Evolutionary conservation across 306 rosid species (phyloP), one percentile per base, ranked within the genome.

Genomic region (Carpinus fangiana): DNA sequence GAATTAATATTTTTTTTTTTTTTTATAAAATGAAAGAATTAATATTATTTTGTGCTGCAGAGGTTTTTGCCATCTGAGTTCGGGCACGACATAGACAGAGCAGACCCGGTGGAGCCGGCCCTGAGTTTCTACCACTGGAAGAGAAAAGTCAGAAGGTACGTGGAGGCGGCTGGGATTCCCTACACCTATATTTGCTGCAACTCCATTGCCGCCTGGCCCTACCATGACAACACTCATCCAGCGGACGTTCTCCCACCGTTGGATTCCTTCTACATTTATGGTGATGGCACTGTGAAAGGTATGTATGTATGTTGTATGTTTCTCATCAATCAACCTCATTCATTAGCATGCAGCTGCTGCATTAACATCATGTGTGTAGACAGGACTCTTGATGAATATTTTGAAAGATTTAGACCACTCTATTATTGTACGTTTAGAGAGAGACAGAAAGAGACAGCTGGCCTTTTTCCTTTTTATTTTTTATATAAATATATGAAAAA

Each of bases 151-250:
- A 48, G 74, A 47, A 16, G 56, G 60, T 48, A 18, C 2, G 26
- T 14, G 0, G 74, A 71, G 60, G 60, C 20, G 3, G 45, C 74
- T 50, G 74, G 74, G 21, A 50, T 71, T 3, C 46, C 74, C 0
- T 50, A 71, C 4, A 71, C 74, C 0, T 71, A 71, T 45, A 71
- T 71, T 13, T 71, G 74, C 18, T 71, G 74, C 20, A 71, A 71
- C 74, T 71, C 74, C 16, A 71, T 71, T 26, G 74, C 74, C 23
- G 74, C 74, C 0, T 71, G 74, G 74, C 74, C 74, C 45, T 71
- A 48, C 23, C 74, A 71, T 23, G 74, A 71, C 9, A 71, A 71
- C 38, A 50, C 55, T 71, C 74, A 71, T 47, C 74, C 74, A 3
- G 74, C 74, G 0, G 74, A 71, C 11, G 74, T 71, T 71, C 59